A percentile compares a stretch with the other conserved stretches of the same genome.
These are phyloP conservation scores for Tagetes patula DNA, from an alignment of 129 eudicot genomes.

Conservation along the genomic window DNA sequence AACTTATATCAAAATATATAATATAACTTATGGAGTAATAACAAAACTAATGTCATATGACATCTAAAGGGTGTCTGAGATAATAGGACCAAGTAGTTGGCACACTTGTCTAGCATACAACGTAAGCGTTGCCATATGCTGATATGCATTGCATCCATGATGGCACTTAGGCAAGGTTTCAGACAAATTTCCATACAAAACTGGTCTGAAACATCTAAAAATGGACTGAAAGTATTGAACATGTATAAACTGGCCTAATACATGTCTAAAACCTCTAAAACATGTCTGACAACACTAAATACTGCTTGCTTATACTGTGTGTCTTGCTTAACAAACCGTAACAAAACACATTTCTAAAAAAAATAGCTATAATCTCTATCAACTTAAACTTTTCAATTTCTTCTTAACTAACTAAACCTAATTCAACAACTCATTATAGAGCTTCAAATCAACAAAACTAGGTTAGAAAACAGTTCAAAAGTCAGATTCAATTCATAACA, in stretches of 20 bases:
- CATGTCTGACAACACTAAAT: too few relatives aligned
- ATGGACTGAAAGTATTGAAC: too few relatives aligned
- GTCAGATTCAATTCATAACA: background rate
- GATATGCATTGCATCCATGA: too few relatives aligned
- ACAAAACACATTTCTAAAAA: background rate
- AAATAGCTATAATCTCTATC: background rate
- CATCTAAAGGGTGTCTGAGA: conserved; percentile 6
- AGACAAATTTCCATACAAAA: too few relatives aligned
- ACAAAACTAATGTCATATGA: background rate
- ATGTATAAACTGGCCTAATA: too few relatives aligned
- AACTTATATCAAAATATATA: background rate
- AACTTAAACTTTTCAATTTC: conserved; percentile 2
- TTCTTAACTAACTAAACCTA: background rate
- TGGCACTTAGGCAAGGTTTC: too few relatives aligned
- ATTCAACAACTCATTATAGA: background rate
- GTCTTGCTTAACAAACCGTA: too few relatives aligned
- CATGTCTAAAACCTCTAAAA: too few relatives aligned
- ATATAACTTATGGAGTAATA: background rate
- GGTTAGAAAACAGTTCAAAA: background rate
- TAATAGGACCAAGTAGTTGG: background rate
- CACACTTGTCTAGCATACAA: background rate
- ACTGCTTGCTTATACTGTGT: too few relatives aligned
- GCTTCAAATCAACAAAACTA: background rate
- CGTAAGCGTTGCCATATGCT: background rate
- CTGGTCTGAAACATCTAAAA: too few relatives aligned